Base-by-base conservation (phyloP, 2,329 filamentous ascomycete species). In the Penicillium sp. region DNA sequence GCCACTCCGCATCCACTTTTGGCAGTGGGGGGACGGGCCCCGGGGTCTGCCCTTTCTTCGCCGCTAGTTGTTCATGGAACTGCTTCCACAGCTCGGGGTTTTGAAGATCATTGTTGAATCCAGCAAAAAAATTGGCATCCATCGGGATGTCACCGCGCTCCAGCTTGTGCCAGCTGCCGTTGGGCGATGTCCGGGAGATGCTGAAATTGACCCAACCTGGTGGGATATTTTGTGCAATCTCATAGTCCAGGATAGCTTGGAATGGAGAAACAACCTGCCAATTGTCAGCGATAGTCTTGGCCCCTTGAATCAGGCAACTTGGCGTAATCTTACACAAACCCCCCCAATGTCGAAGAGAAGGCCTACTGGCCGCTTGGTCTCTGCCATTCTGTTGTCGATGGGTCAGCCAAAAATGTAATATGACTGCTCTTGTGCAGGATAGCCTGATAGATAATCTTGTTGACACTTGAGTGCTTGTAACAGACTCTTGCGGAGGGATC, bases 291-390 rank as follows among this genome's bases (percentile, higher is more conserved):
- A 52, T 33, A 16, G 11, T 11, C 7, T 16, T 16, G 26, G 19
- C 16, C 33, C 14, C 11, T 28, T 5, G 28, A 43, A 51, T 25
- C 16, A 28, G 13, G 37, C 22, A 13, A 37, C 28, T 28, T 52
- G 53, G 38, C 22, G 38, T 37, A 49, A 46, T 55, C 92, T 83
- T 89, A 97, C 94, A 83, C 92, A 96, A 69, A 99, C 95, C 64
- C 95, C 95, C 42, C 95, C 95, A 68, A 99, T 95, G 78, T 99
- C 95, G 76, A 98, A 98, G 25, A 99, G 82, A 35, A 96, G 80
- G 58, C 91, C 91, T 69, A 90, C 90, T 33, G 91, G 90, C 58
- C 69, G 81, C 59, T 78, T 81, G 43, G 72, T 73, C 48, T 71
- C 65, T 8, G 79, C 61, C 80, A 82, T 83, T 30, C 37, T 51